These are phyloP conservation scores for Odontarrhena argentea DNA, from an alignment of 345 rosid species.

Conservation along the genomic window DNA sequence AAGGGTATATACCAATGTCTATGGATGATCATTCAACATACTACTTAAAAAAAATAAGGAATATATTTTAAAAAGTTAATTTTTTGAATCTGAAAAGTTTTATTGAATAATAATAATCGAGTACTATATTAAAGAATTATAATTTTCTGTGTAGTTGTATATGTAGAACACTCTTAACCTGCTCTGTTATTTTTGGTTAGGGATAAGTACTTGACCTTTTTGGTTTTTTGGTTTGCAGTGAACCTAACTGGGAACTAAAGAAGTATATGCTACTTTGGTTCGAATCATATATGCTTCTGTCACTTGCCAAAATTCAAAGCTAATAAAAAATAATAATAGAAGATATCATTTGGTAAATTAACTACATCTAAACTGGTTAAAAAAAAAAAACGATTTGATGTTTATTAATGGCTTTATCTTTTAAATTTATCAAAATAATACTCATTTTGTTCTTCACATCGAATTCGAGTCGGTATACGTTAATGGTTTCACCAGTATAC, in stretches of 20 bases:
- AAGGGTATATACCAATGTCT: background rate
- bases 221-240: background rate
- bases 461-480: too few species aligned
- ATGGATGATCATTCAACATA: too few species aligned
- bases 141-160: background rate
- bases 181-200: conserved; percentile 2
- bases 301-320: background rate
- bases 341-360: background rate
- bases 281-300: conserved; percentile 6
- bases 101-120: background rate
- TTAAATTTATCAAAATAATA: too few species aligned
- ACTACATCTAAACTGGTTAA: background rate
- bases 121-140: background rate
- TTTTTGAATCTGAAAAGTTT: conserved; percentile 27
- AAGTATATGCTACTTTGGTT: conserved; percentile 13
- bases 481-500: too few species aligned
- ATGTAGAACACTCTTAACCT: background rate
- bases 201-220: background rate
- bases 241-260: conserved; percentile 5
- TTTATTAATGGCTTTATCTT: too few species aligned
- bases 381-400: background rate
- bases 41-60: too few species aligned
- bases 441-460: too few species aligned
- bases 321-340: background rate
- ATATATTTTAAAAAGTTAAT: background rate